Percentiles rank a stretch among this genome's conserved stretches.
phyloP scores from a whole-genome alignment of 768 basidiomycete species.

The Lentinula boryana region DNA sequence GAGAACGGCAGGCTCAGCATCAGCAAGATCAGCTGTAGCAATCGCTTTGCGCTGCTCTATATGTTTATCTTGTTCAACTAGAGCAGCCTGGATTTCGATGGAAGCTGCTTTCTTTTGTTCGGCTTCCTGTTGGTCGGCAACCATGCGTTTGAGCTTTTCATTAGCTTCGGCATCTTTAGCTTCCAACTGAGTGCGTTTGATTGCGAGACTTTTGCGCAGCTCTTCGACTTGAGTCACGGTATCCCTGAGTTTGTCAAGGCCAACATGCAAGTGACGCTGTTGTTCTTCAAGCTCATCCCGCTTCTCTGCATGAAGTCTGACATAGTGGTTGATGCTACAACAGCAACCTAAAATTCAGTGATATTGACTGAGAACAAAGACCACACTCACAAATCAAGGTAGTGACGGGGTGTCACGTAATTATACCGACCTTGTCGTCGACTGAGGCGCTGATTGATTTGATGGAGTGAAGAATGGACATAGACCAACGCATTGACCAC shows the following conservation, averaged over 20 bases:
- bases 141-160: slow-evolving; percentile 96
- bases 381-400: slow-evolving; percentile 91
- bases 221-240: slow-evolving; percentile 98
- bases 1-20: slow-evolving; percentile 94
- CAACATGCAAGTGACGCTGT: slow-evolving; percentile 96
- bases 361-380: slow-evolving; percentile 2
- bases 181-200: slow-evolving; percentile 87
- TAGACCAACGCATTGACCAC: slow-evolving; percentile 91
- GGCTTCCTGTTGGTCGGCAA: slow-evolving; percentile 96
- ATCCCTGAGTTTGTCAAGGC: slow-evolving; percentile 91
- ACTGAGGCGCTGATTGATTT: slow-evolving; percentile 83
- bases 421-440: slow-evolving; percentile 94
- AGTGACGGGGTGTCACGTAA: slow-evolving; percentile 96
- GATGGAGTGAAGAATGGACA: slow-evolving; percentile 85
- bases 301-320: slow-evolving; percentile 91
- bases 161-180: slow-evolving; percentile 95
- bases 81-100: slow-evolving; percentile 89
- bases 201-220: slow-evolving; percentile 88
- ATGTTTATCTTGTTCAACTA: slow-evolving; percentile 84
- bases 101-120: slow-evolving; percentile 98
- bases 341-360: slow-evolving; percentile 7
- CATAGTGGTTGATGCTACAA: slow-evolving; percentile 91
- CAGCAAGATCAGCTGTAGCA: slow-evolving; percentile 93
- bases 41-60: slow-evolving; percentile 85
- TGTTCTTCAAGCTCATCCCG: slow-evolving; percentile 97